phyloP scores from a whole-genome alignment of 2,329 filamentous ascomycete genomes.

The Scytalidium lignicola region DNA sequence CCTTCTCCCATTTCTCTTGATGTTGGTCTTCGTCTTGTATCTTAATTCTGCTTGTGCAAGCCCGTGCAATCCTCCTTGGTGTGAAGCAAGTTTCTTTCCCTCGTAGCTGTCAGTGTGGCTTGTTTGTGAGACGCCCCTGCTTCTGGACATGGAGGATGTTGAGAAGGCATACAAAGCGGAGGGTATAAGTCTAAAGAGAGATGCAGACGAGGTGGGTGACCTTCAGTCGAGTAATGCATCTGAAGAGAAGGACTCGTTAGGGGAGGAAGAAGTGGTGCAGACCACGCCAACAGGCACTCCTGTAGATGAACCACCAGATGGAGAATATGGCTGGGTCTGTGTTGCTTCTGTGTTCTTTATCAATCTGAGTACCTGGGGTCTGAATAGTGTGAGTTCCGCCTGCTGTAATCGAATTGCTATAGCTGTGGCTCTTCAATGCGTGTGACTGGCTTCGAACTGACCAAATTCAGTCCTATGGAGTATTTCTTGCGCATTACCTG shows the following conservation, averaged over 20 bases:
- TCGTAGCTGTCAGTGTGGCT: background rate
- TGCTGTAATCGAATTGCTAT: background rate
- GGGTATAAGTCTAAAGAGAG: background rate
- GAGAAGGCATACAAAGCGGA: background rate
- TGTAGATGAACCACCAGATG: slow-evolving; percentile 42
- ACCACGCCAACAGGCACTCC: background rate
- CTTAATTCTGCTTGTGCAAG: too few relatives aligned
- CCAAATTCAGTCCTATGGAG: slow-evolving; percentile 53
- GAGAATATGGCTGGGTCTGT: slow-evolving; percentile 54
- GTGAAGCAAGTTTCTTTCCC: background rate
- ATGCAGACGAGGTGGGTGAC: background rate
- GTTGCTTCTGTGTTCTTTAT: slow-evolving; percentile 38
- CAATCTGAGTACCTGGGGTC: slow-evolving; percentile 42
- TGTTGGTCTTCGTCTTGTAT: too few relatives aligned
- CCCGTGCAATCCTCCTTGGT: too few relatives aligned
- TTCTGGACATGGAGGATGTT: background rate
- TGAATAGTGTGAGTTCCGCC: slow-evolving; percentile 22
- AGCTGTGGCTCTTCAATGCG: background rate
- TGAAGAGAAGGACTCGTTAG: background rate
- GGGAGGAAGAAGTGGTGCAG: slow-evolving; percentile 11
- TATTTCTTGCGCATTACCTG: slow-evolving; percentile 74
- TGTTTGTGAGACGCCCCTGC: background rate
- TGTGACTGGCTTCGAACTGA: background rate
- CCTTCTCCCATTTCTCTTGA: too few relatives aligned
- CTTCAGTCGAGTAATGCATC: background rate